Conservation (phyloP, 2,329 filamentous ascomycete genomes). For the Proliferodiscus dingleyae region DNA sequence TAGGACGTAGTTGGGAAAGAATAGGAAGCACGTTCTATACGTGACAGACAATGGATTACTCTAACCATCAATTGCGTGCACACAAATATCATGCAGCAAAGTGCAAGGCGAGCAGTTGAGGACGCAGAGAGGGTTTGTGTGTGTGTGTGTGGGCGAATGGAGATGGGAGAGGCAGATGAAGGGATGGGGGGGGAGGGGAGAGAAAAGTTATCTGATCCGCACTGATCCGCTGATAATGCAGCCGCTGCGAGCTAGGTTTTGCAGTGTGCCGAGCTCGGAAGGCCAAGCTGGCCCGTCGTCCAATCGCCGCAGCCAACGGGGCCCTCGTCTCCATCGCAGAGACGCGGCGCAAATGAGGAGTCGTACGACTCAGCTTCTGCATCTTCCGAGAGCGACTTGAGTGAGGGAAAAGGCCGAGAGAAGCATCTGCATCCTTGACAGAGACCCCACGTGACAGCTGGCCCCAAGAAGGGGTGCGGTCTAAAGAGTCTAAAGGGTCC, state of each 20-base stretch:
- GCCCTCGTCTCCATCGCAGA: background rate
- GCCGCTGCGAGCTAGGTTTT: background rate
- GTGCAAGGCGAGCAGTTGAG: background rate
- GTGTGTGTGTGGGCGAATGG: background rate
- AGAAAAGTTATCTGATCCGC: constrained; percentile 7
- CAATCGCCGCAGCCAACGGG: constrained; percentile 15
- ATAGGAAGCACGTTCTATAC: constrained; percentile 1
- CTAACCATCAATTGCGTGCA: background rate
- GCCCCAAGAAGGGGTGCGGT: too few relatives aligned
- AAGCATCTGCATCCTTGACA: too few relatives aligned
- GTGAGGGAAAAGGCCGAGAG: too few relatives aligned
- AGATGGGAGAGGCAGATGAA: background rate
- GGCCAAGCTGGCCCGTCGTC: constrained; percentile 1
- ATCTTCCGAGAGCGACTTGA: background rate
- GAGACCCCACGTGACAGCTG: too few relatives aligned
- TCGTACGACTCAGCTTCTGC: constrained; percentile 8
- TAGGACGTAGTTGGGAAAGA: background rate
- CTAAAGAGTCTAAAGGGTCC: too few relatives aligned
- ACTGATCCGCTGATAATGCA: constrained; percentile 8
- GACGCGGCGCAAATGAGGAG: constrained; percentile 5
- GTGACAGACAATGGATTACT: background rate
- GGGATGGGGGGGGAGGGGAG: background rate
- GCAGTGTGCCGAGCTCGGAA: constrained; percentile 6
- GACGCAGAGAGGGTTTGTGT: too few relatives aligned
- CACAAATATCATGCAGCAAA: background rate